phyloP scores from a whole-genome alignment of 2,329 filamentous ascomycete genomes.

The Lecanosticta acicola region DNA sequence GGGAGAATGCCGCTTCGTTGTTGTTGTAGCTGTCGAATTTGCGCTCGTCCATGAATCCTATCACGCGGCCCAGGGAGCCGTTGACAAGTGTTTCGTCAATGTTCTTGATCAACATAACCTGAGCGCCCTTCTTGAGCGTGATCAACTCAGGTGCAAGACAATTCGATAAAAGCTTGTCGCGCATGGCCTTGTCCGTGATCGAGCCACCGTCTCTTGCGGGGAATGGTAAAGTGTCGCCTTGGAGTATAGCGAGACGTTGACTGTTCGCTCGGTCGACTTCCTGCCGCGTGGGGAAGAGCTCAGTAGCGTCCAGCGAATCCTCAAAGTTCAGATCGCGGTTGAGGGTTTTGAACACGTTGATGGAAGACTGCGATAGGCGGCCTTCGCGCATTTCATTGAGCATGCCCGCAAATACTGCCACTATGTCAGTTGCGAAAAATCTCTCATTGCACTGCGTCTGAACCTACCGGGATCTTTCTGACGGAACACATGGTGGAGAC shows the following conservation, averaged over 20 bases:
- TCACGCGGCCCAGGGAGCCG: slow-evolving; percentile 82
- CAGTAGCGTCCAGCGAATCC: slow-evolving; percentile 75
- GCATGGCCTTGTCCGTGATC: slow-evolving; percentile 58
- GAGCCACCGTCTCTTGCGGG: slow-evolving; percentile 69
- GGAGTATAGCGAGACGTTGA: slow-evolving; percentile 63
- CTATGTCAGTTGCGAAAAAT: slow-evolving; percentile 27
- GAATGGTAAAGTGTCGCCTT: slow-evolving; percentile 63
- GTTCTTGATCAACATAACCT: slow-evolving; percentile 99
- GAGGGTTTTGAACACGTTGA: slow-evolving; percentile 68
- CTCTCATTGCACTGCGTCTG: background rate
- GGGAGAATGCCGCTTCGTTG: slow-evolving; percentile 23
- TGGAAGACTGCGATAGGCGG: slow-evolving; percentile 68
- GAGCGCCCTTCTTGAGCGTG: slow-evolving; percentile 80
- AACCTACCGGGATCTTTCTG: slow-evolving; percentile 70
- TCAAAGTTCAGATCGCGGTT: slow-evolving; percentile 65
- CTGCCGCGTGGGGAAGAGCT: slow-evolving; percentile 82
- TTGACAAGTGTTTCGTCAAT: slow-evolving; percentile 92
- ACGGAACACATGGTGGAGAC: slow-evolving; percentile 90
- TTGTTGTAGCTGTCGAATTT: slow-evolving; percentile 32
- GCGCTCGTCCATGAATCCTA: slow-evolving; percentile 69
- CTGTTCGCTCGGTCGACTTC: slow-evolving; percentile 88
- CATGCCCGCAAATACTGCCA: slow-evolving; percentile 77
- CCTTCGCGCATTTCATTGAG: slow-evolving; percentile 96
- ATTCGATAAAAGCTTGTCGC: slow-evolving; percentile 74
- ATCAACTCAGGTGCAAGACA: slow-evolving; percentile 87